phyloP scores from a whole-genome alignment of 2,329 filamentous ascomycete genomes.

The Orbilia oligospora region DNA sequence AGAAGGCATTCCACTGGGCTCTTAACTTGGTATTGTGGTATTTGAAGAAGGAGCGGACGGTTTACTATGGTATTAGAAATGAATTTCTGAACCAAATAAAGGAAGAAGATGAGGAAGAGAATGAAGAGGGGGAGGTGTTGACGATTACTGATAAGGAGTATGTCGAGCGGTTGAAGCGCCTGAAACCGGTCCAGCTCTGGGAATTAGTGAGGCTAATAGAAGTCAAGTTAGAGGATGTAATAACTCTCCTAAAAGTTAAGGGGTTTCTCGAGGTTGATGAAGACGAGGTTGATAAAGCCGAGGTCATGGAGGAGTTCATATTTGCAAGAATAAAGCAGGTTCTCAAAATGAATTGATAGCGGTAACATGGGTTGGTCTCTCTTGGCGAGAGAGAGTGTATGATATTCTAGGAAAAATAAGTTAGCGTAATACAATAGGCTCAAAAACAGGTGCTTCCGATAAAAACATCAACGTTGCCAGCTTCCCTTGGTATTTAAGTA shows the following conservation, averaged over 20 bases:
- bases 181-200: slow-evolving; percentile 46
- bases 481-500: no score
- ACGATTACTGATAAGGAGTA: slow-evolving; percentile 23
- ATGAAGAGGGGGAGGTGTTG: background rate
- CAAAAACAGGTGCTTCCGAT: no score
- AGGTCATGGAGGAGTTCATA: slow-evolving; percentile 28
- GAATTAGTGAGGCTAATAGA: slow-evolving; percentile 45
- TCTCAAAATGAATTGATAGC: background rate
- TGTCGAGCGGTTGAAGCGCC: slow-evolving; percentile 2
- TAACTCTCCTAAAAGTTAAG: background rate
- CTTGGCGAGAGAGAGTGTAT: no score
- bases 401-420: no score
- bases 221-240: slow-evolving; percentile 3
- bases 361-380: no score
- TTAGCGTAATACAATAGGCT: no score
- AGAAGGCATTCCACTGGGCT: slow-evolving; percentile 22
- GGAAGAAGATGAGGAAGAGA: slow-evolving; percentile 16
- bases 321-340: slow-evolving; percentile 31
- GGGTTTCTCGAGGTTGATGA: background rate
- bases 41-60: slow-evolving; percentile 13
- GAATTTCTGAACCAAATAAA: background rate
- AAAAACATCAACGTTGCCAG: no score
- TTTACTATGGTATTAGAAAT: slow-evolving; percentile 39
- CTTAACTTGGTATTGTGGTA: slow-evolving; percentile 48
- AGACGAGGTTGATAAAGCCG: background rate